Base-by-base conservation (phyloP, 305 asterid genomes). In the Fraxinus floribunda region DNA sequence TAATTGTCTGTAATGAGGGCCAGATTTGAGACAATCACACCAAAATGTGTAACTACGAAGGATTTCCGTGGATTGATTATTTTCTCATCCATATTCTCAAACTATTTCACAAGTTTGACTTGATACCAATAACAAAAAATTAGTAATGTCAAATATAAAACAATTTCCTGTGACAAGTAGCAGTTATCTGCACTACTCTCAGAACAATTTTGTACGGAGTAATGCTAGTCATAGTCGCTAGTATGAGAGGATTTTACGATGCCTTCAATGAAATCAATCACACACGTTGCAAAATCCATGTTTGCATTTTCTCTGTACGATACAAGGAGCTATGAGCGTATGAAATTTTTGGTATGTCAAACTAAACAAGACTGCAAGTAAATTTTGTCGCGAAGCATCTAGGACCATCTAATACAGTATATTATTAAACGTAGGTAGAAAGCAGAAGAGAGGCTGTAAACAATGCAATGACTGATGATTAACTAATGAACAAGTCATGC, bases 401-500 rank as follows among this genome's bases (percentile, higher is more conserved):
- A 60, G 70, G 30, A 60, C 70, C 9, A 62, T 62, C 71, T 62
- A 22, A 62, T 22, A 20, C 70, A 7, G 5, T 7, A 60, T 22
- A 20, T 60, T 7, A 62, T 62, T 26, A 62, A 62, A 62, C 34
- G 34, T 2, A 20, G 70, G 70, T 11, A 68, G 39, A 68, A 68
- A 66, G 74, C 18, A 66, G 36, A 66, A 11, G 18, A 66, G 34
- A 24, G 36, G 16, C 35, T 1, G 20, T 4, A 70, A 72, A n/a
- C 2, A 34, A 32, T 71, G 76, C 46, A 32, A 71, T 16, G 15
- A 62, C 79, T 10, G 70, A 20, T 77, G 15, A 80, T 57, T 81
- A 62, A 78, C 77, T 36, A 38, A 79, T 38, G 82, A 81, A 62
- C 72, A 46, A 57, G 75, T 55, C 57, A 79, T 32, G 68, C 29